Base-by-base conservation (phyloP, 1,284 basidiomycete genomes). In the Sporisorium scitamineum region DNA sequence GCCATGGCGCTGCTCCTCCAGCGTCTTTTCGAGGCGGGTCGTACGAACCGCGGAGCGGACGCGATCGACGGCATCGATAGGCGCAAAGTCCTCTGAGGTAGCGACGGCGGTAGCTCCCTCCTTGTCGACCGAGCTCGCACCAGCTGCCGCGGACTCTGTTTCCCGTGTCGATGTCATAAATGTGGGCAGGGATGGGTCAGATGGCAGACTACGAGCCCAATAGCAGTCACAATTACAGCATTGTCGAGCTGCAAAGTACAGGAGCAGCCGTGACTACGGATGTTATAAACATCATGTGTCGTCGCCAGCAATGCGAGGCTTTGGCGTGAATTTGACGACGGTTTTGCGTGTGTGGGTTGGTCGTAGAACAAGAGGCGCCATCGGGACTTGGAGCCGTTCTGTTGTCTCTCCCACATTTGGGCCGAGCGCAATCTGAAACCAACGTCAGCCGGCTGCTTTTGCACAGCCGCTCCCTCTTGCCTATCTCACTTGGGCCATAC, bases 61-160 rank as follows among this genome's bases (percentile, higher is more conserved):
- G 29, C 73, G 73, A 13, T 66, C 69, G 31, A 59, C 73, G 13
- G 64, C 64, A 37, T 76, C 68, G n/a, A 68, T 71, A 2, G 51
- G 61, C 2, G 53, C 54, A 42, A 70, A 75, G 26, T 73, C 61
- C 2, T 68, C 20, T 9, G 42, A 29, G 29, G 2, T 48, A 2
- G 47, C 3, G 9, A 13, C 22, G 5, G 18, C 13, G 22, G 8
- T 5, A 26, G 14, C 13, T 16, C 26, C 24, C 3, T 27, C 26
- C 13, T 26, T 13, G 3, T 29, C 27, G 7, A 29, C 27, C 20
- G 54, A 37, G 8, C 9, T 34, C n/a, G 54, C 3, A 1, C 20
- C 11, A 2, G 11, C 22, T 18, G 51, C 5, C 32, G 22, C n/a
- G 20, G 32, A 24, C 7, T 5, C 3, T 26, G 34, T 13, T 18